Base-by-base conservation (phyloP, 768 basidiomycete genomes). In the Leccinum truebloodii region DNA sequence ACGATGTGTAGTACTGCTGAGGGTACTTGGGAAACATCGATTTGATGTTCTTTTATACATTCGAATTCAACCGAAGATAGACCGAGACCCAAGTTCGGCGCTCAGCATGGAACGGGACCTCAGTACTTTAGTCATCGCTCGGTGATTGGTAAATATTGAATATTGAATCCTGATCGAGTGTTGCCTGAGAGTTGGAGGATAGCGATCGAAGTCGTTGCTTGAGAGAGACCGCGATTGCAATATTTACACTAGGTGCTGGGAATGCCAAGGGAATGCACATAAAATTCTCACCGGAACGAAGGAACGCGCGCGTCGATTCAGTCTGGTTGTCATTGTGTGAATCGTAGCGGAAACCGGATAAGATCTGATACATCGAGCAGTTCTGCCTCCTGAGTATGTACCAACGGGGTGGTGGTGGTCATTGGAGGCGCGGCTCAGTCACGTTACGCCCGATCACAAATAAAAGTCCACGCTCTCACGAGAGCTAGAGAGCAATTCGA, bases 261-360 rank as follows among this genome's bases (percentile, higher is more conserved):
- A 46, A 46, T 46, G 20, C 20, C 44, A 20, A 12, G 10, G 10
- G 44, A 46, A 20, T 46, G 41, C 41, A n/a, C n/a, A 44, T 9
- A 46, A 46, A 46, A 12, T 46, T 20, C 12, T 20, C n/a, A 20
- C 44, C 44, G 10, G 12, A 46, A 12, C 12, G 20, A 46, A 46
- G 41, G 41, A 20, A 44, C 41, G 10, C 18, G 41, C n/a, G 10
- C 10, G 20, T 20, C 10, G n/a, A 44, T 20, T 10, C n/a, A 44
- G n/a, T 10, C n/a, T 20, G 41, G 41, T 44, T 8, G n/a, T 9
- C 10, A 44, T 41, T n/a, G 9, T n/a, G 16, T 39, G 37, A 18
- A 18, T 64, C 59, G 57, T 59, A 52, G 56, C 67, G 66, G 66
- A 60, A 65, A 37, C 26, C 63, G 57, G 66, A 60, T 54, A 22